phyloP scores from a whole-genome alignment of 2,329 filamentous ascomycete genomes.

The Fusarium concolor region DNA sequence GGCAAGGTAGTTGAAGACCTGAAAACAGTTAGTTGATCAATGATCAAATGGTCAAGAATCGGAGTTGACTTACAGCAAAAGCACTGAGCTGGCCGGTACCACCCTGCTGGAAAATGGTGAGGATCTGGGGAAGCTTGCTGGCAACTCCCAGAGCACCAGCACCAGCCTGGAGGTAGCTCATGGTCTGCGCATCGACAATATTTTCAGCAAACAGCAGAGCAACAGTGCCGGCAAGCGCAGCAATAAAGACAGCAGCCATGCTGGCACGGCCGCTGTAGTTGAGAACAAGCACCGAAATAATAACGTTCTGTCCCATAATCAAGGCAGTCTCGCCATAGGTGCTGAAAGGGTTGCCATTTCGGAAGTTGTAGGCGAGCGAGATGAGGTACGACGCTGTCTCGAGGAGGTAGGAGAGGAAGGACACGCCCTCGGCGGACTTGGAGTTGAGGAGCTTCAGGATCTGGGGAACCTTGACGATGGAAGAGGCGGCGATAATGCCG shows the following conservation, averaged over 20 bases:
- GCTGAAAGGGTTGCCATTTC: conserved; percentile 93
- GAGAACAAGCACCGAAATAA: conserved; percentile 87
- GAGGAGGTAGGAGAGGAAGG: conserved; percentile 90
- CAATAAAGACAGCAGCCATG: conserved; percentile 81
- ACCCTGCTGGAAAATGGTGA: conserved; percentile 84
- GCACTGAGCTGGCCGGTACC: conserved; percentile 96
- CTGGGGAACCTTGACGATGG: conserved; percentile 96
- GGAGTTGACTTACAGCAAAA: conserved; percentile 78
- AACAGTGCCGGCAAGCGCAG: conserved; percentile 75
- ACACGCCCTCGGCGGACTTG: conserved; percentile 84
- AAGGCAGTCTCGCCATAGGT: conserved; percentile 96
- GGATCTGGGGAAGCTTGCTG: conserved; percentile 94
- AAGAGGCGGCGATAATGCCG: conserved; percentile 89
- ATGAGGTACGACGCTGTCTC: conserved; percentile 91
- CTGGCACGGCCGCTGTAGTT: conserved; percentile 78
- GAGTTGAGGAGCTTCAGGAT: conserved; percentile 90
- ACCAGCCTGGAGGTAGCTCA: conserved; percentile 84
- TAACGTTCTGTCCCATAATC: conserved; percentile 91
- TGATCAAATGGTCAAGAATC: rapidly evolving
- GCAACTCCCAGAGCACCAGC: conserved; percentile 86
- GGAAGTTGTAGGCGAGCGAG: conserved; percentile 89
- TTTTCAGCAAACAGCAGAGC: conserved; percentile 76
- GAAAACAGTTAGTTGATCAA: conserved; percentile 10
- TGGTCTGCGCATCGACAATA: conserved; percentile 72
- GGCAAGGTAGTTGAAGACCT: conserved; percentile 98